Conservation (phyloP, 129 eudicot species). For the Centaurea solstitialis region DNA sequence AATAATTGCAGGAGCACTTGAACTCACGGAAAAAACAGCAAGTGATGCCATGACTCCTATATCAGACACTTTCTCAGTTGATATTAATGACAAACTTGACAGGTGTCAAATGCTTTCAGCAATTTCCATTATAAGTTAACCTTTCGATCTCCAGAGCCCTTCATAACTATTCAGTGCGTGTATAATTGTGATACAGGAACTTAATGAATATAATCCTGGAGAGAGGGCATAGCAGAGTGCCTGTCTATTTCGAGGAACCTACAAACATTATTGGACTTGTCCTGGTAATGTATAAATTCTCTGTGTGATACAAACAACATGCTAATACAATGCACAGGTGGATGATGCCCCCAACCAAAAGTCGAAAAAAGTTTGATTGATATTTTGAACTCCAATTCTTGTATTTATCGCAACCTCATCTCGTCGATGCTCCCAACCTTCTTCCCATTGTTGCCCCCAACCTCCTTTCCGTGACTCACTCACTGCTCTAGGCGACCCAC, state of each 20-base stretch:
- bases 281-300: slow-evolving; percentile 38
- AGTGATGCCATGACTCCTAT: slow-evolving; percentile 96
- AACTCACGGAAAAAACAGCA: slow-evolving; percentile 81
- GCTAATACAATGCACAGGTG: too few species aligned
- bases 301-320: not conserved
- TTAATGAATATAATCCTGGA: slow-evolving; percentile 56
- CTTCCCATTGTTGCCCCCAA: too few species aligned
- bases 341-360: too few species aligned
- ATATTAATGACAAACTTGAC: slow-evolving; percentile 80
- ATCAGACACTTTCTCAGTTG: slow-evolving; percentile 72
- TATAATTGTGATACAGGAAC: slow-evolving; percentile 32
- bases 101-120: slow-evolving; percentile 30
- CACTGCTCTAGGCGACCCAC: too few species aligned
- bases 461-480: too few species aligned
- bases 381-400: too few species aligned
- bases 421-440: too few species aligned
- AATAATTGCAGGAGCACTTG: slow-evolving; percentile 94
- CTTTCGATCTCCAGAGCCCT: not conserved
- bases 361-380: too few species aligned
- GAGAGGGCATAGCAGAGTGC: slow-evolving; percentile 75
- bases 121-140: not conserved
- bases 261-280: slow-evolving; percentile 70
- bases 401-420: too few species aligned
- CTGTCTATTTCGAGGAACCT: slow-evolving; percentile 60
- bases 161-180: not conserved